Percentiles rank a stretch among this genome's conserved stretches.
Evolutionary conservation across 2,329 filamentous ascomycete species (phyloP).

Genomic region (Cercospora zeae-maydis): DNA sequence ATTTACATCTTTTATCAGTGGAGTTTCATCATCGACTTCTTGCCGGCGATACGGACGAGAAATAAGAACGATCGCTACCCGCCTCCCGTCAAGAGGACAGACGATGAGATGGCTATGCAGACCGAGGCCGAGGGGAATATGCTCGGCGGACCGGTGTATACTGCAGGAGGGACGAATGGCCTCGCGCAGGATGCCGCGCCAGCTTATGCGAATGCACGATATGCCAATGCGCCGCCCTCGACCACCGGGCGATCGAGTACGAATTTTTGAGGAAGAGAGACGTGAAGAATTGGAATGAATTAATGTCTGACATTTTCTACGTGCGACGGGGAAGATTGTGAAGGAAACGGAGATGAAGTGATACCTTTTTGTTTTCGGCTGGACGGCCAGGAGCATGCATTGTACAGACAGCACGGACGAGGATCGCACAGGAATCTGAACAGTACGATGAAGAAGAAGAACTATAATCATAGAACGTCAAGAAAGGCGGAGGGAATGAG

Average conservation of each 20-base stretch:
- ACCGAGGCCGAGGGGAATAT: slow-evolving; percentile 30
- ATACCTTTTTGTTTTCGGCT: too few relatives aligned
- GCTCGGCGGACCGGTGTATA: slow-evolving; percentile 35
- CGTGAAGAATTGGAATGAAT: background rate
- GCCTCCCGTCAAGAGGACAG: slow-evolving; percentile 38
- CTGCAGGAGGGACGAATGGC: slow-evolving; percentile 22
- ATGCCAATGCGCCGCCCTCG: background rate
- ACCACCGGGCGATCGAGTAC: slow-evolving; percentile 8
- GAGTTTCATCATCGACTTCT: slow-evolving; percentile 75
- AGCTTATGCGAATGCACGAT: slow-evolving; percentile 13
- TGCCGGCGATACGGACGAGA: slow-evolving; percentile 68
- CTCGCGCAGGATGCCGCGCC: slow-evolving; percentile 1
- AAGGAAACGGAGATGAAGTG: background rate
- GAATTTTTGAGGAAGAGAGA: slow-evolving; percentile 19
- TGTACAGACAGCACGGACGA: too few relatives aligned
- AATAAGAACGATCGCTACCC: slow-evolving; percentile 37
- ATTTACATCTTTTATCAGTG: slow-evolving; percentile 85
- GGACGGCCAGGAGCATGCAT: too few relatives aligned
- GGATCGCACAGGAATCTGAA: too few relatives aligned
- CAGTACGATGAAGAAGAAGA: too few relatives aligned
- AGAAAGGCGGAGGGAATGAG: too few relatives aligned
- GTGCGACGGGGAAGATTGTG: background rate
- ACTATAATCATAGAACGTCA: too few relatives aligned
- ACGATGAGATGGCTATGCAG: slow-evolving; percentile 32
- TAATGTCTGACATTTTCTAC: too few relatives aligned